phyloP scores from a whole-genome alignment of 352 stramenopile genomes.

The Aphanomyces astaci region DNA sequence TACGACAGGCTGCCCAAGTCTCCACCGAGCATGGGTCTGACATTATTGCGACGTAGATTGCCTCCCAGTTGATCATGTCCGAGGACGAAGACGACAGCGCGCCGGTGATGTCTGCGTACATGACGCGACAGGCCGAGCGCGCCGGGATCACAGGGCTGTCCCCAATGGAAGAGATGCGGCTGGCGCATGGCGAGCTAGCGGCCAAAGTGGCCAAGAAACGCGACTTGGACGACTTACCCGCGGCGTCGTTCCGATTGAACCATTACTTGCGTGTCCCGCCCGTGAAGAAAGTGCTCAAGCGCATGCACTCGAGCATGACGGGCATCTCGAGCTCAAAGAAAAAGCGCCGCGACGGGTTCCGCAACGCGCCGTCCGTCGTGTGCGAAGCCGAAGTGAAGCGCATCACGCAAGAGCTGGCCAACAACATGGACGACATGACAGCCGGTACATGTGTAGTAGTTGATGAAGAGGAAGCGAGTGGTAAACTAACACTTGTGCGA shows the following conservation, averaged over 20 bases:
- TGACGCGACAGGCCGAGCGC: slow-evolving; percentile 62
- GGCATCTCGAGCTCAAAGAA: background rate
- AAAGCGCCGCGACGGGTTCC: background rate
- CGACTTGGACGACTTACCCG: background rate
- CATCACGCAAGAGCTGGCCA: slow-evolving; percentile 14
- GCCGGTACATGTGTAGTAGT: slow-evolving; percentile 34
- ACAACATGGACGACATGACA: slow-evolving; percentile 72
- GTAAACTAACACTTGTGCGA: slow-evolving; percentile 11
- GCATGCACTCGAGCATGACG: background rate
- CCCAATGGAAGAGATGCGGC: slow-evolving; percentile 76
- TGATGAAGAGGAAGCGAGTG: too few species aligned
- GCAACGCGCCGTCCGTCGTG: slow-evolving; percentile 14
- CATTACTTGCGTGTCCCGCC: background rate
- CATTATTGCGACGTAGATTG: too few species aligned
- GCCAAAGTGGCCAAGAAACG: slow-evolving; percentile 44
- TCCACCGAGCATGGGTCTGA: background rate
- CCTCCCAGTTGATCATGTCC: background rate
- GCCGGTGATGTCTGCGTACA: slow-evolving; percentile 46
- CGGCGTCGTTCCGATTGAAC: background rate
- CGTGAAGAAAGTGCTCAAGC: slow-evolving; percentile 10
- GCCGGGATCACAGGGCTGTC: slow-evolving; percentile 63
- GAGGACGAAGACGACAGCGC: background rate
- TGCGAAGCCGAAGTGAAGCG: slow-evolving; percentile 33
- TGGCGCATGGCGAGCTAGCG: slow-evolving; percentile 70
- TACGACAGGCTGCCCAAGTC: too few species aligned